Base-by-base conservation (phyloP, 73 alveolate genomes). In the Paramecium caudatum region DNA sequence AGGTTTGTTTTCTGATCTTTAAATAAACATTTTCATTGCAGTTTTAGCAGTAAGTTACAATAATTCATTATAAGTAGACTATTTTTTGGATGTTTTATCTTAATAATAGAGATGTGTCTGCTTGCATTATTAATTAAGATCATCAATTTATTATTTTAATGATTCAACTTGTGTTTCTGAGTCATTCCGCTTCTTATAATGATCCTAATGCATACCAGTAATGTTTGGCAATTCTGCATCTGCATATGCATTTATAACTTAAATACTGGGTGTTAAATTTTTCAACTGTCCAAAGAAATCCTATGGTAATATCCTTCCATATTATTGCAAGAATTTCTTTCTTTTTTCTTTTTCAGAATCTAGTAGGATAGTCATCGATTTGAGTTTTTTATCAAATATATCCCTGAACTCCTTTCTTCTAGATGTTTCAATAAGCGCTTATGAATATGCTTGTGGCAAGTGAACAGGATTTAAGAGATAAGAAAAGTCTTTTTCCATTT, bases 401-500 rank as follows among this genome's bases (percentile, higher is more conserved):
- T 81, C 82, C 19, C 92, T 39, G 65, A 92, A 92, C 43, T 81
- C 91, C 43, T 85, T 88, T 82, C 96, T 92, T 55, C 96, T 74
- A 27, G 86, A 49, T 0, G 80, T 61, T 86, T 92, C 96, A 4
- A 81, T 21, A 5, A 92, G 62, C 5, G 94, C 37, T 46, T 55
- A 74, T 43, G 88, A 91, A 61, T 92, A 92, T 13, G 93, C 93
- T 61, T 86, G 32, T 15, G 96, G 96, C 1, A 92, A 82, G 7
- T 19, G 30, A 36, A 90, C 47, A 27, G 95, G 95, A 41, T 86
- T 55, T 50, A 86, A 49, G 33, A 91, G 82, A 55, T 91, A 91
- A 9, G 87, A 47, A 69, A 91, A 91, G 55, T 91, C 95, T 49
- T 91, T 91, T 23, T 91, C 95, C 80, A 91, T 27, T 48, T 91